A percentile compares a stretch with the other conserved stretches of the same genome.
These are phyloP conservation scores for Camellia oleifera DNA, from an alignment of 179 eudicot species.

Conservation along the genomic window DNA sequence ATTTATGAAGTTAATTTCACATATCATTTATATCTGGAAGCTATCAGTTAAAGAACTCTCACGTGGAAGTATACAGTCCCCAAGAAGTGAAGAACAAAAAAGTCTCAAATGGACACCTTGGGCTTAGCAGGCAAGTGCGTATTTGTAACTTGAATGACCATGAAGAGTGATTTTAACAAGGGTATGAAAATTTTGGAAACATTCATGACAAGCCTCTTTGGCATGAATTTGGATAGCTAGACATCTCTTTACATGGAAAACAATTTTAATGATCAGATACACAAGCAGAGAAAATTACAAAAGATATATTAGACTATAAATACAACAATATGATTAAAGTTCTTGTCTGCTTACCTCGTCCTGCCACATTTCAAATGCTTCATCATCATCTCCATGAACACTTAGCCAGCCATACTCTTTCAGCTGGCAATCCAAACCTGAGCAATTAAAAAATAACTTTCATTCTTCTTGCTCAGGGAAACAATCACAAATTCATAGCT, in stretches of 20 bases:
- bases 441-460: too few species aligned
- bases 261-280: too few species aligned
- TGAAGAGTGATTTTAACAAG: slow-evolving; percentile 5
- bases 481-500: too few species aligned
- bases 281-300: neutral
- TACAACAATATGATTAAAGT: neutral
- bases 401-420: too few species aligned
- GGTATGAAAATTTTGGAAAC: neutral
- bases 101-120: neutral
- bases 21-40: neutral
- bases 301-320: neutral
- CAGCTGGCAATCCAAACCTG: too few species aligned
- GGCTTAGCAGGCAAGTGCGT: slow-evolving; percentile 1
- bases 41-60: neutral
- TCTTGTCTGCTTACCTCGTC: slow-evolving; percentile 55
- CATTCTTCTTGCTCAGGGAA: too few species aligned
- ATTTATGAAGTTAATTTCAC: slow-evolving; percentile 9
- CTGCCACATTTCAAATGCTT: neutral
- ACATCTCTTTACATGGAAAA: neutral
- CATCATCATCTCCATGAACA: too few species aligned
- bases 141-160: too few species aligned
- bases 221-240: neutral
- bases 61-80: neutral
- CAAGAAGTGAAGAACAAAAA: neutral
- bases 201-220: neutral